Base-by-base conservation (phyloP, 495 filamentous ascomycete species). In the Hypomontagnella monticulosa region DNA sequence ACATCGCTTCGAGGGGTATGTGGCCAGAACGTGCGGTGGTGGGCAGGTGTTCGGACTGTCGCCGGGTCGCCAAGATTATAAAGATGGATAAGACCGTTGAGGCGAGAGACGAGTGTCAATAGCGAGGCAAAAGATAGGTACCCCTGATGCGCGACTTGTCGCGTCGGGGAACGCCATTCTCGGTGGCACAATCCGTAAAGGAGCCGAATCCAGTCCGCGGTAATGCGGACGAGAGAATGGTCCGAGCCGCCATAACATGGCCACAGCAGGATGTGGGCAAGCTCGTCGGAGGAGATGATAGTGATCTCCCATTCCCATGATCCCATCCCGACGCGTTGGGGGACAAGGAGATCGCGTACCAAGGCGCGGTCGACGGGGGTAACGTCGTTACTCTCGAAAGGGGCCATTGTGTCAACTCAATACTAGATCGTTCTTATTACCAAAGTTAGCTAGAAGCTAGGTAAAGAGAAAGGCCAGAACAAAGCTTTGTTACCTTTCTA, bases 1-100 rank as follows among this genome's bases (percentile, higher is more conserved):
- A 62, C 59, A 38, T 55, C 50, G 23, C 50, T 62, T 4, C 42
- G 18, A 2, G 49, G 50, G 11, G 15, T 20, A n/a, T n/a, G 8
- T 9, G 6, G n/a, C 9, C 15, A 14, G 18, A 40, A 18, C 4
- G 50, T 62, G 1, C 2, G n/a, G 34, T 62, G 50, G 7, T 61
- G 12, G 3, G 4, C 42, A 11, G 10, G 14, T 10, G 34, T 62
- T 3, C 36, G 33, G 11, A 32, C 20, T 1, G 33, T 18, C 2
- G 12, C 1, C 10, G 41, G 38, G 4, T 40, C n/a, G 8, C 50
- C 42, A 4, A 9, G 6, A 8, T 19, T 4, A 14, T 40, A 62
- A 4, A 2, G 0, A n/a, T 12, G 37, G 0, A 61, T 2, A 12
- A 47, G 16, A 0, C 53, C 40, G 8, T 47, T 27, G 3, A 61